A percentile compares a stretch with the other conserved stretches of the same genome.
These are phyloP conservation scores for Yueomyces sp. DNA, from an alignment of 805 yeast species.

Conservation along the genomic window DNA sequence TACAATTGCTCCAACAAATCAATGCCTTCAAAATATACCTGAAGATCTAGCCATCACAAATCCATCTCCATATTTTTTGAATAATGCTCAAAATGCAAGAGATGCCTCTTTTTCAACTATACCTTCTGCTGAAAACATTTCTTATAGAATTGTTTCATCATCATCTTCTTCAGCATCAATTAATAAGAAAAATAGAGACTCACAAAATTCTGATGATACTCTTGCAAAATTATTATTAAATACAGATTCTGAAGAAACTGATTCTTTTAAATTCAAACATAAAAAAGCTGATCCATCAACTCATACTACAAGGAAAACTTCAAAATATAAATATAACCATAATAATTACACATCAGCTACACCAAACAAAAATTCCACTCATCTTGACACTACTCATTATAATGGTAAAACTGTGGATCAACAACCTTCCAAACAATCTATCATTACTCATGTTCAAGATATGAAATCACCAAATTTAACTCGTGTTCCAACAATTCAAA, in stretches of 20 bases:
- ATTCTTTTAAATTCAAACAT: background rate
- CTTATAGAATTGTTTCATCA: constrained; percentile 15
- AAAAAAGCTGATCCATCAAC: background rate
- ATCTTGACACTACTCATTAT: background rate
- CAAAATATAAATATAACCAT: background rate
- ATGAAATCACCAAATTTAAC: background rate
- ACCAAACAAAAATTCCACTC: background rate
- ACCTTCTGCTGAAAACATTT: constrained; percentile 20
- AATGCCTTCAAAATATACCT: background rate
- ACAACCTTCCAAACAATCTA: background rate
- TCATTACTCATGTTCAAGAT: background rate
- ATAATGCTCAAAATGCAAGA: background rate
- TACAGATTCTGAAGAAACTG: background rate
- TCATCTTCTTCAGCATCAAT: background rate
- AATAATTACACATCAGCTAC: background rate
- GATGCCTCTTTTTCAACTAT: constrained; percentile 4
- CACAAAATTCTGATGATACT: background rate
- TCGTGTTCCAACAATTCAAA: constrained; percentile 9
- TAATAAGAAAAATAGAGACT: too few relatives aligned
- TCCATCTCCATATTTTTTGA: background rate
- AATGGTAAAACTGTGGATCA: background rate
- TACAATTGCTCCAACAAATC: too few relatives aligned
- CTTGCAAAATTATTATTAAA: too few relatives aligned
- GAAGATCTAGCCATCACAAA: background rate
- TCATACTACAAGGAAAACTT: background rate